A percentile compares a stretch with the other conserved stretches of the same genome.
These are phyloP conservation scores for Chlorella vulgaris DNA, from an alignment of 139 green algal genomes.

Conservation along the genomic window DNA sequence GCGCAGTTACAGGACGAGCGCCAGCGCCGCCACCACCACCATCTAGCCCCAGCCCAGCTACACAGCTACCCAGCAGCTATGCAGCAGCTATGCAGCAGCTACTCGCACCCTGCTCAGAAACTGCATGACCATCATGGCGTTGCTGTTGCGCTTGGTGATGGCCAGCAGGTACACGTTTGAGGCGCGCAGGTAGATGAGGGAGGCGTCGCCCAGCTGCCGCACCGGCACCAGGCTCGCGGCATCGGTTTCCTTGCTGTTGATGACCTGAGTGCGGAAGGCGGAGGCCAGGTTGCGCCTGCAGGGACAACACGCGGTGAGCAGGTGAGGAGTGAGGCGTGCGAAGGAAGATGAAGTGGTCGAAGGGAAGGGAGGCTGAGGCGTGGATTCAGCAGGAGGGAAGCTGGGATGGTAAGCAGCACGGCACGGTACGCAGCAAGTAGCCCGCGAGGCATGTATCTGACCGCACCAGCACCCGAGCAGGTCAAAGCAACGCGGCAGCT, in stretches of 20 bases:
- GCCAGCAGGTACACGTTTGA: constrained; percentile 93
- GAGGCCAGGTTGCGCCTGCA: constrained; percentile 82
- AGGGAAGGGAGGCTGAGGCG: too few species aligned
- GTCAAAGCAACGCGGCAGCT: too few species aligned
- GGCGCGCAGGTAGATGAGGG: constrained; percentile 88
- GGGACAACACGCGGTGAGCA: background rate
- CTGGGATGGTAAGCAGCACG: too few species aligned
- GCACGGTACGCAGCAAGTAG: too few species aligned
- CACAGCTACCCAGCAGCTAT: too few species aligned
- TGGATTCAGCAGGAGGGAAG: too few species aligned
- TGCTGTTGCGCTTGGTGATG: constrained; percentile 90
- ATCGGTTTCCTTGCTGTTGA: constrained; percentile 73
- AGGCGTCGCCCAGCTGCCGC: constrained; percentile 72
- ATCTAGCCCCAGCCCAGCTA: too few species aligned
- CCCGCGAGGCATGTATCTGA: too few species aligned
- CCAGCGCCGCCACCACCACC: too few species aligned
- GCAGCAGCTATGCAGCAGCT: background rate
- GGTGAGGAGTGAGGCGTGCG: background rate
- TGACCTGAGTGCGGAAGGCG: constrained; percentile 88
- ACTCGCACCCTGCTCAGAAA: constrained; percentile 71
- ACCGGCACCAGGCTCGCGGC: constrained; percentile 68
- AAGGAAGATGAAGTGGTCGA: too few species aligned
- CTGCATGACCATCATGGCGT: constrained; percentile 90
- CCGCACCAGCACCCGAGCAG: too few species aligned
- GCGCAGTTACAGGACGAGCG: too few species aligned